Evolutionary conservation across 768 basidiomycete genomes (phyloP).

Genomic region (Termitomyces sp.): DNA sequence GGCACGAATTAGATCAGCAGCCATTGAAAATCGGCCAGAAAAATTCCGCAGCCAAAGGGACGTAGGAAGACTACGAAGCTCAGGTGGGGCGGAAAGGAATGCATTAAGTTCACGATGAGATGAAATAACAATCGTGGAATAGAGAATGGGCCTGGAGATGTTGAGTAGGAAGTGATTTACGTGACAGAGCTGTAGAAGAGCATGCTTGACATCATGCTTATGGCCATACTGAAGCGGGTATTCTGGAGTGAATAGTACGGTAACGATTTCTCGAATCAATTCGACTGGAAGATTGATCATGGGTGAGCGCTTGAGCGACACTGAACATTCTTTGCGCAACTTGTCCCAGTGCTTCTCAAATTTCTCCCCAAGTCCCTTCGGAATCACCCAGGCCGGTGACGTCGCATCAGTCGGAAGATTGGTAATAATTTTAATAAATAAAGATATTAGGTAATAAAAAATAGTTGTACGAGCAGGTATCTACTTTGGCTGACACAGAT

Average conservation of each 20-base stretch:
- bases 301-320: neutral
- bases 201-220: constrained; percentile 5
- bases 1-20: constrained; percentile 6
- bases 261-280: constrained; percentile 12
- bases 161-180: constrained; percentile 5
- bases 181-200: constrained; percentile 9
- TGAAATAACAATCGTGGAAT: constrained; percentile 13
- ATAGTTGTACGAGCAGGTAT: neutral
- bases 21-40: constrained; percentile 1
- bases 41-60: constrained; percentile 10
- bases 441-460: too few relatives aligned
- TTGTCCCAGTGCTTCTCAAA: too few relatives aligned
- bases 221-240: constrained; percentile 12
- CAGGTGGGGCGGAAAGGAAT: constrained; percentile 3
- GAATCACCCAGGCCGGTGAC: too few relatives aligned
- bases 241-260: neutral
- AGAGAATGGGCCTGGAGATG: constrained; percentile 8
- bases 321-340: too few relatives aligned
- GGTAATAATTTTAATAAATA: too few relatives aligned
- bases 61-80: neutral
- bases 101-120: constrained; percentile 1
- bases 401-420: too few relatives aligned
- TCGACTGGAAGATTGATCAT: constrained; percentile 11
- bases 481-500: neutral
- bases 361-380: too few relatives aligned